A percentile compares a stretch with the other conserved stretches of the same genome.
Conservation (phyloP, 192 early-diverging fungal genomes). For the Helicostylum pulchrum region DNA sequence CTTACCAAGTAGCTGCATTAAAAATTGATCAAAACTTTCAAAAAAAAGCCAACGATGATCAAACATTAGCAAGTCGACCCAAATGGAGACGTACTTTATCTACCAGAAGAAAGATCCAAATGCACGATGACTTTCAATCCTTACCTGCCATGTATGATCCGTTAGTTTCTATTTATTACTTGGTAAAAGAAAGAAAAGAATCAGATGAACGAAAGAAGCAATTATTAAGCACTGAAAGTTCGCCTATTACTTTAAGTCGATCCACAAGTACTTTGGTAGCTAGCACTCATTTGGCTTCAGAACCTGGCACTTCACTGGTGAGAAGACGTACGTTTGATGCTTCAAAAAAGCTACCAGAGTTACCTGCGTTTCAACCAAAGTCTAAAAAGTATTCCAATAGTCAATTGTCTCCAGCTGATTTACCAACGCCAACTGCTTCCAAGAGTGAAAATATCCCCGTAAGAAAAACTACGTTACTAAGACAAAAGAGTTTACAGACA, state of each 20-base stretch:
- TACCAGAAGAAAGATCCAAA: neutral
- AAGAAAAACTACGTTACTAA: neutral
- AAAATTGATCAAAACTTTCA: slow-evolving; percentile 26
- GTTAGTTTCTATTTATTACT: slow-evolving; percentile 80
- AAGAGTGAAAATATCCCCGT: slow-evolving; percentile 1
- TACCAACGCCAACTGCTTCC: slow-evolving; percentile 2
- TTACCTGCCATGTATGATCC: slow-evolving; percentile 46
- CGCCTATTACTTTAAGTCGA: neutral
- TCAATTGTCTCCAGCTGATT: neutral
- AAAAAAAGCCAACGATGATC: slow-evolving; percentile 5
- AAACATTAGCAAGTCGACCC: slow-evolving; percentile 10
- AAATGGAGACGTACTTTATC: slow-evolving; percentile 3
- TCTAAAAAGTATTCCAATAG: neutral
- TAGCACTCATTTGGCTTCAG: neutral
- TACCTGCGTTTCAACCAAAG: neutral
- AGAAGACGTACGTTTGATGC: slow-evolving; percentile 14
- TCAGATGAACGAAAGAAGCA: neutral
- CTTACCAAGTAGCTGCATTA: slow-evolving; percentile 39
- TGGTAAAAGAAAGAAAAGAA: slow-evolving; percentile 55
- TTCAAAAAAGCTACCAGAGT: slow-evolving; percentile 7
- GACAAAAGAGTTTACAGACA: slow-evolving; percentile 12
- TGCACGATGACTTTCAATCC: slow-evolving; percentile 19
- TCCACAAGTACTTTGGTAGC: slow-evolving; percentile 2
- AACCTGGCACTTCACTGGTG: neutral
- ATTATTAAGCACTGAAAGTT: neutral